Base-by-base conservation (phyloP, 2,329 filamentous ascomycete species). In the Pseudogymnoascus sp. region DNA sequence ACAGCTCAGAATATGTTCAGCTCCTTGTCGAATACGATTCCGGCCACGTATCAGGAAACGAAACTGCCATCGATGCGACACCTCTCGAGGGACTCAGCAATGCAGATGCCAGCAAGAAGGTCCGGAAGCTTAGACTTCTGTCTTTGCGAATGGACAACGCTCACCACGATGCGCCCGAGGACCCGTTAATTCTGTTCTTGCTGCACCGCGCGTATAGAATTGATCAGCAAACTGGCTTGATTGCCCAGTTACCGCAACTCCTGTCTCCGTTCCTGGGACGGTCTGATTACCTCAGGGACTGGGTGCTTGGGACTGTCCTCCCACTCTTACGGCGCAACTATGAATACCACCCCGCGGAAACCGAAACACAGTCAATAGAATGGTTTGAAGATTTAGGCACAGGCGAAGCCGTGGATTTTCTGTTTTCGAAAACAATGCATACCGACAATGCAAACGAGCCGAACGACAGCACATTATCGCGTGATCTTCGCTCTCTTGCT, bases 211-310 rank as follows among this genome's bases (percentile, higher is more conserved):
- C 87, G 5, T 81, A 87, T 68, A 81, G 81, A 37, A 85, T 93
- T 64, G 88, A 92, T 69, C 76, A 83, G 60, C 83, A 89, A 71
- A 86, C 88, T 1, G 89, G 89, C n/a, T 75, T 91, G 63, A 76
- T 92, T 17, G 78, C 80, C n/a, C 81, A 88, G 65, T 71, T 92
- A 1, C 85, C 86, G 0, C 78, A 80, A n/a, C 77, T 93, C 31
- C 75, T 92, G 15, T 76, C 79, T 21, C 88, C 89, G 0, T 92
- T 92, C 70, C 76, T 91, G 13, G 75, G 82, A 58, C 79, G 82
- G 62, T 81, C 82, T 37, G 77, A 83, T 7, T 82, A 78, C 62
- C 76, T 92, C 37, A 81, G 84, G 58, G 82, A 78, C 0, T 90
- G 89, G 88, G 81, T 85, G 69, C 80, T 89, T 17, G 87, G 87